Percentiles rank a stretch among this genome's conserved stretches.
Conservation (phyloP, 306 rosid genomes). For the Sechiopsis laciniata region DNA sequence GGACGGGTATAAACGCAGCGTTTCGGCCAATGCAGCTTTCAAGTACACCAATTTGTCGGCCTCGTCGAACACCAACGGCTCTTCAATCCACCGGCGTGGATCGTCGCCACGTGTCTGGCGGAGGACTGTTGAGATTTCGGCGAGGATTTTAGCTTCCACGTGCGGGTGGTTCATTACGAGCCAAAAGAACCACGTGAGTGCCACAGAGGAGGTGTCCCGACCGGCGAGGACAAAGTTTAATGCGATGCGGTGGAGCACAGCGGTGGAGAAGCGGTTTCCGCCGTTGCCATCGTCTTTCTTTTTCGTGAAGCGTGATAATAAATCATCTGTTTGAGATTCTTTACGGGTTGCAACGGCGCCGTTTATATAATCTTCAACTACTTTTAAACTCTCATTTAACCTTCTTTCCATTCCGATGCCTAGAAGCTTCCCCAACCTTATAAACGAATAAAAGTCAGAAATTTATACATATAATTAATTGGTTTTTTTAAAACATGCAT, state of each 20-base stretch:
- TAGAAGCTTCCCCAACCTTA: slow-evolving; percentile 42
- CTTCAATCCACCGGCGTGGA: slow-evolving; percentile 45
- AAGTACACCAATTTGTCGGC: slow-evolving; percentile 61
- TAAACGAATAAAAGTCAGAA: background rate
- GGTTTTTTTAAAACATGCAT: background rate
- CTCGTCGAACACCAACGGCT: slow-evolving; percentile 71
- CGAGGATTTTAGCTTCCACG: slow-evolving; percentile 53
- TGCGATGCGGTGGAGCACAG: slow-evolving; percentile 60
- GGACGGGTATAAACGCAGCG: slow-evolving; percentile 76
- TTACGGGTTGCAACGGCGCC: slow-evolving; percentile 58
- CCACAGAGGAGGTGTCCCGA: slow-evolving; percentile 92
- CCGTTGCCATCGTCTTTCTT: slow-evolving; percentile 65
- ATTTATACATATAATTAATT: no score
- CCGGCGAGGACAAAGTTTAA: slow-evolving; percentile 94
- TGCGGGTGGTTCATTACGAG: slow-evolving; percentile 64
- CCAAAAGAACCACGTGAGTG: slow-evolving; percentile 92
- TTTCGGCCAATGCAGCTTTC: slow-evolving; percentile 75
- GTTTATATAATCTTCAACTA: slow-evolving; percentile 70
- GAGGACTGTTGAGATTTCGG: slow-evolving; percentile 44
- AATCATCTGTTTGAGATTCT: slow-evolving; percentile 63
- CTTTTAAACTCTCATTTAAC: slow-evolving; percentile 39
- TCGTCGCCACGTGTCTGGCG: slow-evolving; percentile 51
- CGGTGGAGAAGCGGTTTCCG: slow-evolving; percentile 27
- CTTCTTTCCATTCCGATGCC: slow-evolving; percentile 48
- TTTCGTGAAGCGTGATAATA: slow-evolving; percentile 66